A percentile compares a stretch with the other conserved stretches of the same genome.
Conservation (phyloP, 768 basidiomycete genomes). For the Mycena indigotica region DNA sequence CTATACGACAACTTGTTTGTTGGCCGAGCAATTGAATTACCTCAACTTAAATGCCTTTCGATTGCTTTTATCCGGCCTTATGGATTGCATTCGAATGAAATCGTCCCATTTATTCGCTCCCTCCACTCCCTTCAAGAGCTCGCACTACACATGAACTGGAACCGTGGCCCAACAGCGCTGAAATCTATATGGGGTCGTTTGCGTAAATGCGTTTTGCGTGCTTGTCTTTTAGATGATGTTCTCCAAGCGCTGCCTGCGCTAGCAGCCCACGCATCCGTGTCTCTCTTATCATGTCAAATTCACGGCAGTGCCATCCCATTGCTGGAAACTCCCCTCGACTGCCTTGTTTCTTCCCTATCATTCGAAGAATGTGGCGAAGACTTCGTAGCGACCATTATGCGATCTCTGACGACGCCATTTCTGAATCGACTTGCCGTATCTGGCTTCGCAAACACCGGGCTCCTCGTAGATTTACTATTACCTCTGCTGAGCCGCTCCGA, state of each 20-base stretch:
- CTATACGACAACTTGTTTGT: not conserved
- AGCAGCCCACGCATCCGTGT: not conserved
- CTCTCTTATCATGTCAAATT: not conserved
- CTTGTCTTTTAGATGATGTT: not conserved
- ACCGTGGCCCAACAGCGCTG: not conserved
- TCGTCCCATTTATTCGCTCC: not conserved
- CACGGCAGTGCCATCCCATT: not conserved
- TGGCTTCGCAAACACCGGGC: not conserved
- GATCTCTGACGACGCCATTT: not conserved
- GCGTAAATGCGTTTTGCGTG: not conserved
- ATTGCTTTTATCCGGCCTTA: not conserved
- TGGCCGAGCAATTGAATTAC: not conserved
- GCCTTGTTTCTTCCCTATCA: not conserved
- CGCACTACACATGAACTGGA: not conserved
- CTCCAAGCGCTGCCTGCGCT: not conserved
- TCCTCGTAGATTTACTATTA: not conserved
- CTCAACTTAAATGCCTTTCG: not conserved
- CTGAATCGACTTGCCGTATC: not conserved
- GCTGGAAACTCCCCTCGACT: no score
- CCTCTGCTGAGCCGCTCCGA: not conserved
- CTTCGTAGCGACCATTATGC: not conserved
- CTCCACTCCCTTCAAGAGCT: not conserved
- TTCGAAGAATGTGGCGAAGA: not conserved
- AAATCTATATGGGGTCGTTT: not conserved
- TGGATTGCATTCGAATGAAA: no score